phyloP scores from a whole-genome alignment of 176 grass and related monocot genomes.

The Triticum timopheevii region DNA sequence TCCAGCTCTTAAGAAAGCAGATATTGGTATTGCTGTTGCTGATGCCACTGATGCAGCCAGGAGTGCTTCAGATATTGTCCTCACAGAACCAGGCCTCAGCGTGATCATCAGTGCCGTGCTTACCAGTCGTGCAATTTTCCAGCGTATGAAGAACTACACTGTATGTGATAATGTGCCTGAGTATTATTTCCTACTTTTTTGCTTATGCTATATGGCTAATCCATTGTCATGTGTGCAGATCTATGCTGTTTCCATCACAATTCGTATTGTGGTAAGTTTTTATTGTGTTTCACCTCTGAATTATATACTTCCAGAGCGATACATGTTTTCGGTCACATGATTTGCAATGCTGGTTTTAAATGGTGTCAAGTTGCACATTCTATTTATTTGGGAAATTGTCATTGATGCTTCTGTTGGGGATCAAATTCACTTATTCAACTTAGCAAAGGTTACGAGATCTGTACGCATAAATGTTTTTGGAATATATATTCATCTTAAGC shows the following conservation, averaged over 20 bases:
- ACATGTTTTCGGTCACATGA: too few relatives aligned
- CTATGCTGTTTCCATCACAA: slow-evolving; percentile 80
- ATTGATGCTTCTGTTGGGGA: not conserved
- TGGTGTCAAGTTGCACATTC: not conserved
- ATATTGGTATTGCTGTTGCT: slow-evolving; percentile 82
- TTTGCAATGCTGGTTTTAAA: not conserved
- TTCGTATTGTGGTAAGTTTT: slow-evolving; percentile 74
- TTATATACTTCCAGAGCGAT: not conserved
- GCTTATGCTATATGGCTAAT: slow-evolving; percentile 8
- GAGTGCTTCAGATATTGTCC: slow-evolving; percentile 85
- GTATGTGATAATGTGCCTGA: slow-evolving; percentile 23
- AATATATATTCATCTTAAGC: not conserved
- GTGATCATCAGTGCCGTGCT: slow-evolving; percentile 84
- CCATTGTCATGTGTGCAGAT: slow-evolving; percentile 45
- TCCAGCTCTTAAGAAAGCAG: slow-evolving; percentile 81
- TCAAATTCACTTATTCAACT: too few relatives aligned
- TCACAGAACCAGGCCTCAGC: slow-evolving; percentile 76
- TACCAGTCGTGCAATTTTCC: slow-evolving; percentile 84
- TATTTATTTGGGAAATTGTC: not conserved
- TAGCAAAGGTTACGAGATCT: too few relatives aligned
- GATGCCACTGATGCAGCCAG: slow-evolving; percentile 85
- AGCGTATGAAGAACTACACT: slow-evolving; percentile 88
- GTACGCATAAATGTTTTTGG: too few relatives aligned
- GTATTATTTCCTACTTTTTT: not conserved
- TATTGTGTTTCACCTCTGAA: slow-evolving; percentile 7